Conservation (phyloP, 2,329 filamentous ascomycete genomes). For the Microcyclosporella mali region DNA sequence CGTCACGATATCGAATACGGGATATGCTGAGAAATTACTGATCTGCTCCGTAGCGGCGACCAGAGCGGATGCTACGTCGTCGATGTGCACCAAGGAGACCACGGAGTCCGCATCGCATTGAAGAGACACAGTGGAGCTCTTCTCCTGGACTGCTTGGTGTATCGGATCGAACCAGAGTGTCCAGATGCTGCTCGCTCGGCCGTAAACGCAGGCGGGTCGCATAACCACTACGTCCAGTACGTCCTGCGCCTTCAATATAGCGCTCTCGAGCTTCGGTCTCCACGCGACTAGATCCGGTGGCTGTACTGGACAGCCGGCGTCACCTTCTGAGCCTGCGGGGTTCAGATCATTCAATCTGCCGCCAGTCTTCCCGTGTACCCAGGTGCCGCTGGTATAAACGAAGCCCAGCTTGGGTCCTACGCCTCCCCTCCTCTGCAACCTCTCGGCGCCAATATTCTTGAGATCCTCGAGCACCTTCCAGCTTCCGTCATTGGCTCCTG, state of each 20-base stretch:
- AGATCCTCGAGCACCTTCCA: slow-evolving; percentile 1
- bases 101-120: not conserved
- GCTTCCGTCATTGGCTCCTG: slow-evolving; percentile 1
- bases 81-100: not conserved
- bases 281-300: not conserved
- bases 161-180: not conserved
- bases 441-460: not conserved
- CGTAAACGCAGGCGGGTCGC: not conserved
- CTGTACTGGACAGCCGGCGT: not conserved
- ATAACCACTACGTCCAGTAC: not conserved
- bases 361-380: not conserved
- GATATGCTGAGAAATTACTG: not conserved
- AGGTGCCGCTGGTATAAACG: slow-evolving; percentile 1
- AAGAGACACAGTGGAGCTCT: not conserved
- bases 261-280: not conserved
- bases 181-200: not conserved
- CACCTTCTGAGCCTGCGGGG: not conserved
- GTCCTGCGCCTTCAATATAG: not conserved
- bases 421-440: not conserved
- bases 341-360: slow-evolving; percentile 1
- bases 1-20: slow-evolving; percentile 1
- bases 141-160: not conserved
- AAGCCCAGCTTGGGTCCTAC: slow-evolving; percentile 5
- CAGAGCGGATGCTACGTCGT: slow-evolving; percentile 1
- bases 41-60: not conserved